phyloP scores from a whole-genome alignment of 306 rosid genomes.

The Heteromeles arbutifolia region DNA sequence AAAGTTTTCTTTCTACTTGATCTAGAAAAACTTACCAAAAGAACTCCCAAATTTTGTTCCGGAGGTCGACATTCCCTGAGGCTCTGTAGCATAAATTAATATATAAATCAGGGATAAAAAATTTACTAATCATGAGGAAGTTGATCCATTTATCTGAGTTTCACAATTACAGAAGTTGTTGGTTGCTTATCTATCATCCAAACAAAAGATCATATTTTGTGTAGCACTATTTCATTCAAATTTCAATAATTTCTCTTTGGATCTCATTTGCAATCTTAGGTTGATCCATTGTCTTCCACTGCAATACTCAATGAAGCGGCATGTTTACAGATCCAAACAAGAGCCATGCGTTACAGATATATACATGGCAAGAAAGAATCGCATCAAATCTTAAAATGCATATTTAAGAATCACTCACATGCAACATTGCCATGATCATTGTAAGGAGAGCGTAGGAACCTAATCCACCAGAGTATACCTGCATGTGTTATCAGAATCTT shows the following conservation, averaged over 20 bases:
- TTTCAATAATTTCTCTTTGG: background rate
- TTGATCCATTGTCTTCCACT: background rate
- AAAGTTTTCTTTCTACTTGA: background rate
- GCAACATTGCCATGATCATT: conserved; percentile 89
- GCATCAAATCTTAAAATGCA: background rate
- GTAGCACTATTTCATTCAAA: background rate
- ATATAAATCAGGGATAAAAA: conserved; percentile 14
- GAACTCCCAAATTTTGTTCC: conserved; percentile 78
- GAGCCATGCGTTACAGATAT: background rate
- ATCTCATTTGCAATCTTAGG: background rate
- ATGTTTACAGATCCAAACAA: background rate
- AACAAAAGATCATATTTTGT: background rate
- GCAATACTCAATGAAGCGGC: background rate
- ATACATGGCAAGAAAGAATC: background rate
- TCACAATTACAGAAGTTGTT: background rate
- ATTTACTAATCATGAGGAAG: background rate
- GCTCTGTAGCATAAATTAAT: conserved; percentile 42
- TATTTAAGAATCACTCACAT: conserved; percentile 43
- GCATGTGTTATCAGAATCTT: conserved; percentile 32
- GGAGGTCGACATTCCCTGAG: conserved; percentile 32
- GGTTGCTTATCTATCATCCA: background rate
- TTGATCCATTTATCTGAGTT: background rate
- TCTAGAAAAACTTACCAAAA: conserved; percentile 58
- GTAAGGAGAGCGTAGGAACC: conserved; percentile 93
- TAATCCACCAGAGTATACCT: conserved; percentile 97